phyloP scores from a whole-genome alignment of 1,284 basidiomycete genomes.

The Polyporus tsugae region DNA sequence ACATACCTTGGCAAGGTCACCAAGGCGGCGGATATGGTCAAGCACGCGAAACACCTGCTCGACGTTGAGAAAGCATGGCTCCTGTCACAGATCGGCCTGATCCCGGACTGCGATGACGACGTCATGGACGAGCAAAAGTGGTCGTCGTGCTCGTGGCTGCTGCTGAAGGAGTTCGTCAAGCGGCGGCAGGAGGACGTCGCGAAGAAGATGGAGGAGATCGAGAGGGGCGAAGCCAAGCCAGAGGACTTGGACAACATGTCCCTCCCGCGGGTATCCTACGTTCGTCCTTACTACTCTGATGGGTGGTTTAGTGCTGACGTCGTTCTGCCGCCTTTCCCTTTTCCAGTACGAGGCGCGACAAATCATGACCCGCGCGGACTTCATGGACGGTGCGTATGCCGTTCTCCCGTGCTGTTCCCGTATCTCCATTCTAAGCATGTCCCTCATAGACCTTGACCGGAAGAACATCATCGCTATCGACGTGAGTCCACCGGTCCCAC shows the following conservation, averaged over 20 bases:
- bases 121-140: conserved; percentile 91
- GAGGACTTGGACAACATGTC: conserved; percentile 53
- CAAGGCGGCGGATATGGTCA: conserved; percentile 64
- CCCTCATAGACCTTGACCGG: conserved; percentile 61
- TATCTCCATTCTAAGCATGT: neutral
- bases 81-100: conserved; percentile 73
- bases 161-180: conserved; percentile 75
- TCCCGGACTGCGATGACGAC: conserved; percentile 84
- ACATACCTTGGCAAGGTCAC: conserved; percentile 76
- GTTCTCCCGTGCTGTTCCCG: neutral
- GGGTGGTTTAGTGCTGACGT: conserved; percentile 22
- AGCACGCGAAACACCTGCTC: conserved; percentile 70
- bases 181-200: conserved; percentile 59
- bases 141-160: conserved; percentile 81
- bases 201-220: conserved; percentile 49
- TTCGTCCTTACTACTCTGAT: conserved; percentile 41
- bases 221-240: conserved; percentile 45
- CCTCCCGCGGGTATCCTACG: conserved; percentile 70
- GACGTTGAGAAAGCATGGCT: conserved; percentile 82
- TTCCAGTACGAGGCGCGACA: conserved; percentile 68
- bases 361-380: conserved; percentile 87
- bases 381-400: conserved; percentile 65
- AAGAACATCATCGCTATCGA: conserved; percentile 82
- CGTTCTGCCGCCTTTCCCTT: neutral
- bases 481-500: conserved; percentile 49